These are phyloP conservation scores for Rheum nobile DNA, from an alignment of 148 eudicot genomes.

Conservation along the genomic window DNA sequence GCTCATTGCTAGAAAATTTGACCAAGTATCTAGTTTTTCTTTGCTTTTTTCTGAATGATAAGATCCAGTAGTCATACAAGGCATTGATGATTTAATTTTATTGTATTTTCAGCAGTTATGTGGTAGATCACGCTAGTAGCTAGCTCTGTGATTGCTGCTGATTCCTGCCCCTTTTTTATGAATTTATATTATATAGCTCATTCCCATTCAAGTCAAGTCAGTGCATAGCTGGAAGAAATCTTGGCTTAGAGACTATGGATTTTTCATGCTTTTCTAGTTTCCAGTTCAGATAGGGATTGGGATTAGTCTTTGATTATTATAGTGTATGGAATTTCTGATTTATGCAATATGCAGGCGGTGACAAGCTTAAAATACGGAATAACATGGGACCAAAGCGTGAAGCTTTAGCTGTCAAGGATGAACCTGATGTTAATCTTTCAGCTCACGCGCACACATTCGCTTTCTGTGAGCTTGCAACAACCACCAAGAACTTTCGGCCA, in stretches of 20 bases:
- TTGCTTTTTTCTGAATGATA: too few relatives aligned
- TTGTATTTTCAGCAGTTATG: too few relatives aligned
- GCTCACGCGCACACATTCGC: conserved; percentile 59
- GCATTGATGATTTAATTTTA: too few relatives aligned
- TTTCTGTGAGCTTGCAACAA: conserved; percentile 73
- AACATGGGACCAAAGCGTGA: conserved; percentile 42
- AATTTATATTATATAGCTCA: background rate
- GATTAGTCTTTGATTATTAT: background rate
- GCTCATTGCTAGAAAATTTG: too few relatives aligned
- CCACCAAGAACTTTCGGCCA: conserved; percentile 66
- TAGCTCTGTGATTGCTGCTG: too few relatives aligned
- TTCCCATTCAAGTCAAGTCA: background rate
- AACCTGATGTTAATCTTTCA: conserved; percentile 33
- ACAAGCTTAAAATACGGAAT: conserved; percentile 47
- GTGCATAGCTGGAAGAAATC: background rate
- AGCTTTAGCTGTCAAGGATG: conserved; percentile 31
- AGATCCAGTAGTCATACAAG: too few relatives aligned
- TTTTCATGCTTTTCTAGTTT: background rate
- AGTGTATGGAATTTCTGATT: background rate
- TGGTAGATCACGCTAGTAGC: too few relatives aligned
- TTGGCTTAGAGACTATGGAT: background rate
- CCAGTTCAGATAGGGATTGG: background rate
- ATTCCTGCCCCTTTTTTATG: background rate
- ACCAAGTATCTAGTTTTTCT: too few relatives aligned
- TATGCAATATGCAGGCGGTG: conserved; percentile 43